Conservation (phyloP, 495 filamentous ascomycete genomes). For the Trypethelium eluteriae region DNA sequence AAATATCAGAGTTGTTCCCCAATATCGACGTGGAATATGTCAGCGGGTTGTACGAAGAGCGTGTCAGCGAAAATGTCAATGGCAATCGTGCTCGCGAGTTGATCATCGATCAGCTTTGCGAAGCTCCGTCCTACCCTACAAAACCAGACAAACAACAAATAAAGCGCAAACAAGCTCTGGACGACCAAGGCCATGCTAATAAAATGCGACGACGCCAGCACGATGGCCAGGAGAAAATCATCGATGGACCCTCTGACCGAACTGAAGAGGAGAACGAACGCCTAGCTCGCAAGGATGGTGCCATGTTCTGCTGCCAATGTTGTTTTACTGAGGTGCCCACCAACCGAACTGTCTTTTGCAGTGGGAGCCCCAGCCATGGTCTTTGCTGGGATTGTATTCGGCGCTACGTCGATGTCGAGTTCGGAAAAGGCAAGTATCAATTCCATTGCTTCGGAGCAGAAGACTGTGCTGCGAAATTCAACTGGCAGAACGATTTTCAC, state of each 20-base stretch:
- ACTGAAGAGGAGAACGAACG: not conserved
- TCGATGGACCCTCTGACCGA: not conserved
- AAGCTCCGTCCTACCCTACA: conserved; percentile 30
- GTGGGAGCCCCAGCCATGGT: conserved; percentile 49
- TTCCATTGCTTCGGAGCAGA: conserved; percentile 47
- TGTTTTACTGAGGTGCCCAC: conserved; percentile 60
- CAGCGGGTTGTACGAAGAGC: conserved; percentile 23
- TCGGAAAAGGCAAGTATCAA: conserved; percentile 57
- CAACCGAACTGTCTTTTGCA: conserved; percentile 62
- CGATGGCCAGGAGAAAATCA: not conserved
- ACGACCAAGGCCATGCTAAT: conserved; percentile 19
- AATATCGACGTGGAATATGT: conserved; percentile 34
- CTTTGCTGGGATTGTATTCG: conserved; percentile 64
- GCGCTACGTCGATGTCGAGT: conserved; percentile 54
- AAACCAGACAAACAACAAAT: conserved; percentile 24
- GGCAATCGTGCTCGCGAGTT: conserved; percentile 10
- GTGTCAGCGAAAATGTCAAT: conserved; percentile 12
- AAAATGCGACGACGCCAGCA: not conserved
- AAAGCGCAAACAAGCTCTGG: conserved; percentile 28
- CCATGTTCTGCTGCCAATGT: not conserved
- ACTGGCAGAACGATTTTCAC: conserved; percentile 40
- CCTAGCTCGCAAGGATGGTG: not conserved
- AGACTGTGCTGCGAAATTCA: conserved; percentile 12
- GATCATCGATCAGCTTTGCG: conserved; percentile 26
- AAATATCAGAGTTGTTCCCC: conserved; percentile 34